Evolutionary conservation across 176 grass and related monocot genomes (phyloP).

Genomic region (Zoysia japonica): DNA sequence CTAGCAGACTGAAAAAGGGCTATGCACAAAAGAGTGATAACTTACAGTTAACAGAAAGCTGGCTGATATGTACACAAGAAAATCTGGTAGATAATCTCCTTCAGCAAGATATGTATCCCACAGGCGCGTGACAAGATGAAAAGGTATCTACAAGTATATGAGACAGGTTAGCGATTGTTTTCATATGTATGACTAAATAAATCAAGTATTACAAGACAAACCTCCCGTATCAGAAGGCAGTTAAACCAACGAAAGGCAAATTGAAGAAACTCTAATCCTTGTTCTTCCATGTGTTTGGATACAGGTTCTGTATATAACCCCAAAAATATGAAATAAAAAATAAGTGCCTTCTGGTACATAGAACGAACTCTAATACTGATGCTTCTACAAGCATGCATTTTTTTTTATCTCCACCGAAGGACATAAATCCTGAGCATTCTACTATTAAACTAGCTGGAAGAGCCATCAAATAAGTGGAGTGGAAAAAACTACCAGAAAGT

Average conservation of each 20-base stretch:
- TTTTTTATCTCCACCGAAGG: background rate
- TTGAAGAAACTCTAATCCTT: slow-evolving; percentile 97
- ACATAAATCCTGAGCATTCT: background rate
- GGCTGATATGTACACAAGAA: slow-evolving; percentile 97
- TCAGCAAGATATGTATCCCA: slow-evolving; percentile 98
- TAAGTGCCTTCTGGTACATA: background rate
- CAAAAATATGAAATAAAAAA: slow-evolving; percentile 20
- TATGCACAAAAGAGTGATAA: background rate
- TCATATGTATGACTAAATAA: background rate
- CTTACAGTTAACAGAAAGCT: slow-evolving; percentile 98
- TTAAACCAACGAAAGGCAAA: slow-evolving; percentile 99
- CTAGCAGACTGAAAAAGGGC: background rate
- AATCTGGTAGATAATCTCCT: slow-evolving; percentile 91
- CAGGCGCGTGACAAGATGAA: slow-evolving; percentile 86
- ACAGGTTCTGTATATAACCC: slow-evolving; percentile 65
- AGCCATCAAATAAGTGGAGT: background rate
- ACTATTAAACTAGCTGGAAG: slow-evolving; percentile 12
- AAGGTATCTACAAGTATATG: slow-evolving; percentile 70
- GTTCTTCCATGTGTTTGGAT: slow-evolving; percentile 93
- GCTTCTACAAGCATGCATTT: background rate
- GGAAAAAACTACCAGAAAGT: background rate
- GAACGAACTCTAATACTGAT: background rate
- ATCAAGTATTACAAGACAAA: slow-evolving; percentile 20
- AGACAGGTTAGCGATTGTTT: background rate
- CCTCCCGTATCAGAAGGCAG: slow-evolving; percentile 97